Base-by-base conservation (phyloP, 129 eudicot genomes). In the Lonicera japonica region DNA sequence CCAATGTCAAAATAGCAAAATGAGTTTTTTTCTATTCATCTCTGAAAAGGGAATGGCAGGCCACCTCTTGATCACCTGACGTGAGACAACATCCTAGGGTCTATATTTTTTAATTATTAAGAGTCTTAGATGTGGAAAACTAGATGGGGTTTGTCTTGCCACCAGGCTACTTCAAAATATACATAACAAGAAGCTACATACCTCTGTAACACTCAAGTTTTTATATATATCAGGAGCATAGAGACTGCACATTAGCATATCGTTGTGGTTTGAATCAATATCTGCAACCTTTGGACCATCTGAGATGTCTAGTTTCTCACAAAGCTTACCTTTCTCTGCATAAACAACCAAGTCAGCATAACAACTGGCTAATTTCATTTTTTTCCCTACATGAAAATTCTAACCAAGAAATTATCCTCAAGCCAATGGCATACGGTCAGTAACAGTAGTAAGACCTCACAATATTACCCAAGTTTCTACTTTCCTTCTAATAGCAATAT, bases 181-280 rank as follows among this genome's bases (percentile, higher is more conserved):
- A 29, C 46, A 54, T 40, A 61, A 47, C 47, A 24, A 46, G 7
- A 54, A 29, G 7, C 39, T 51, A 13, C 52, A 54, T 25, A 94
- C 99, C 99, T 94, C 96, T 69, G 73, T 70, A 59, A 69, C 82
- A 58, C 81, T 75, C 72, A 78, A 77, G 71, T 72, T 65, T 45
- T 46, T 58, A 61, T 82, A 79, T 71, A 94, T 75, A 71, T 86
- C 84, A 75, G 84, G 78, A 63, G 85, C 99, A 77, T 94, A 94
- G 20, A 80, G 53, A 73, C 89, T 75, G 71, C 99, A 88, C 88
- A 86, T 86, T 65, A 18, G 77, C 40, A 95, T 92, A 83, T 88
- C 96, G 77, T 81, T 83, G 70, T 77, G 80, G 65, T 79, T 74
- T 54, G 79, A 80, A 73, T 94, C 94, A 68, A 88, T 88, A 73